These are phyloP conservation scores for Lasiosphaeria hispida DNA, from an alignment of 495 filamentous ascomycete genomes.

Conservation along the genomic window DNA sequence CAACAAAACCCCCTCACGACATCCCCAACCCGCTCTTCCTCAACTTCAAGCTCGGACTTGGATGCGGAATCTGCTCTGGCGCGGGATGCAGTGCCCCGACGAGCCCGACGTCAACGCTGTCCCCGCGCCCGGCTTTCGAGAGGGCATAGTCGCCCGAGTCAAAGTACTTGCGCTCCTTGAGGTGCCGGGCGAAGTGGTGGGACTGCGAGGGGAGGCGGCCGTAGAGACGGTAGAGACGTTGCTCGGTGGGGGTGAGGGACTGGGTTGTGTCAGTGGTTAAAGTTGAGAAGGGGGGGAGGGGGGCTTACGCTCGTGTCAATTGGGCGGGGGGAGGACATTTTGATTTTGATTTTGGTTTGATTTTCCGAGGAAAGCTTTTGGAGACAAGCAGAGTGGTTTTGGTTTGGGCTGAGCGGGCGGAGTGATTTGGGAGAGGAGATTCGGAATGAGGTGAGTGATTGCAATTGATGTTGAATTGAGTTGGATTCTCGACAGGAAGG, in stretches of 20 bases:
- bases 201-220: conserved; percentile 90
- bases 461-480: too few relatives aligned
- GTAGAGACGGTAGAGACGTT: conserved; percentile 75
- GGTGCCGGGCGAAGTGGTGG: conserved; percentile 87
- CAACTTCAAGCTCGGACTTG: not conserved
- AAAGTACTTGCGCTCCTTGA: conserved; percentile 96
- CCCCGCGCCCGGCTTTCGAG: conserved; percentile 90
- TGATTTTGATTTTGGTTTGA: not conserved
- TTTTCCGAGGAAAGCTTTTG: too few relatives aligned
- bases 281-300: not conserved
- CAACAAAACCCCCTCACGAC: too few relatives aligned
- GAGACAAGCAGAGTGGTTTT: too few relatives aligned
- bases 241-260: not conserved
- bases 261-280: not conserved
- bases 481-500: too few relatives aligned
- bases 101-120: conserved; percentile 78
- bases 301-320: not conserved
- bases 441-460: too few relatives aligned
- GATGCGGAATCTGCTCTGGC: conserved; percentile 88
- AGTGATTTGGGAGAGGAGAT: too few relatives aligned
- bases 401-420: too few relatives aligned
- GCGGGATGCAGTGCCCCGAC: conserved; percentile 86
- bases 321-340: not conserved
- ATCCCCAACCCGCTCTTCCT: too few relatives aligned
- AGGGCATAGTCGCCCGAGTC: conserved; percentile 94